These are phyloP conservation scores for Aspergillus aculeatinus DNA, from an alignment of 2,329 filamentous ascomycete genomes.

Conservation along the genomic window DNA sequence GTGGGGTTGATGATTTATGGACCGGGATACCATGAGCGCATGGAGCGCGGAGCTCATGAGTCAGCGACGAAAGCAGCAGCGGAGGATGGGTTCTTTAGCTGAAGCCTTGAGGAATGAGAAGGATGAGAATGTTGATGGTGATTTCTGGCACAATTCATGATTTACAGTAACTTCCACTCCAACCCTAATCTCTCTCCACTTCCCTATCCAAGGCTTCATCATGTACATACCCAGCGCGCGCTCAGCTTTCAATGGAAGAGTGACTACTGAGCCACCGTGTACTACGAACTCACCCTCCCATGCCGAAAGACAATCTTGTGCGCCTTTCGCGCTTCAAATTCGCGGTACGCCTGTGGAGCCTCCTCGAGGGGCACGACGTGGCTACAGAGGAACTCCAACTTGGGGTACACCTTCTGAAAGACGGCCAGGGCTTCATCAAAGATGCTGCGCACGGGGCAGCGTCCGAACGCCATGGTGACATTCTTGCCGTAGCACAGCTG, in stretches of 20 bases:
- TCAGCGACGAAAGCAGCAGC: neutral
- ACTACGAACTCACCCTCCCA: neutral
- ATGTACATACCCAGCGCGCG: too few relatives aligned
- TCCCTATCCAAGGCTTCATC: too few relatives aligned
- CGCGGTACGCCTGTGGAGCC: neutral
- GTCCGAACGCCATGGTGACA: conserved; percentile 68
- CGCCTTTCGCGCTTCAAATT: neutral
- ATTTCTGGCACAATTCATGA: too few relatives aligned
- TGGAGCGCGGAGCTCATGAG: neutral
- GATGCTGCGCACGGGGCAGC: conserved; percentile 62
- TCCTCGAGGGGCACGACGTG: neutral
- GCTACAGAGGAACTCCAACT: neutral
- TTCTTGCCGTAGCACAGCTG: conserved; percentile 67
- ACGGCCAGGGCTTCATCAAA: neutral
- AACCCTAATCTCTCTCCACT: too few relatives aligned
- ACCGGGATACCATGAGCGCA: neutral
- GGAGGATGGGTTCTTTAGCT: neutral
- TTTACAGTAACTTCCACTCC: too few relatives aligned
- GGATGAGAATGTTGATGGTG: too few relatives aligned
- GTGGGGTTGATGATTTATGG: neutral
- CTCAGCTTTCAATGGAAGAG: too few relatives aligned
- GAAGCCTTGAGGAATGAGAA: too few relatives aligned
- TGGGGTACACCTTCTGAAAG: neutral
- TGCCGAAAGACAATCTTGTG: neutral
- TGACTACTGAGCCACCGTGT: too few relatives aligned